Conservation (phyloP, 352 stramenopile genomes). For the Aphanomyces euteiches region DNA sequence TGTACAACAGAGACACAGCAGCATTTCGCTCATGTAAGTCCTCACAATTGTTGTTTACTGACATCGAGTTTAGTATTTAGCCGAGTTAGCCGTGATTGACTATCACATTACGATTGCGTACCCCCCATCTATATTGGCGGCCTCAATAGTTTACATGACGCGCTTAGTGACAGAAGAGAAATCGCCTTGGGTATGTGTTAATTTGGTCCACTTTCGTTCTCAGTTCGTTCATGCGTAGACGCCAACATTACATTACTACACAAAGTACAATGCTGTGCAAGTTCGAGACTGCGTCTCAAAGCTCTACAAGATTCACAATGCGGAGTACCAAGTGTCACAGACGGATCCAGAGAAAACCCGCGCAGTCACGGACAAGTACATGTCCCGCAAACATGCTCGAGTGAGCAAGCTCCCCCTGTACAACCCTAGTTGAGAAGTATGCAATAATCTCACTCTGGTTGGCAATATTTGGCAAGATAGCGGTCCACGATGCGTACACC, state of each 20-base stretch:
- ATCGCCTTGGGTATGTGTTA: constrained; percentile 12
- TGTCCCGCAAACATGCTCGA: constrained; percentile 32
- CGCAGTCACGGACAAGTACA: constrained; percentile 79
- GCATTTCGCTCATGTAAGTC: constrained; percentile 24
- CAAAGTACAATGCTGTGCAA: constrained; percentile 67
- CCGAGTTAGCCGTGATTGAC: constrained; percentile 19
- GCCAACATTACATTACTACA: constrained; percentile 76
- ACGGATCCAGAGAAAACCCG: constrained; percentile 74
- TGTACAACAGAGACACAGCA: constrained; percentile 54
- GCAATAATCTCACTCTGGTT: constrained; percentile 18
- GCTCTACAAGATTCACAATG: constrained; percentile 54
- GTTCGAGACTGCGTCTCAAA: constrained; percentile 62
- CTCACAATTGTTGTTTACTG: background rate
- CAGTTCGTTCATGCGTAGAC: constrained; percentile 44
- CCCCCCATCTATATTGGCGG: constrained; percentile 61
- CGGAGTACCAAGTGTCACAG: constrained; percentile 56
- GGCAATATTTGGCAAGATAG: too few relatives aligned
- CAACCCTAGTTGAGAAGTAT: background rate
- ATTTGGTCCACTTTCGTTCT: background rate
- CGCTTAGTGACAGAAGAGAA: constrained; percentile 60
- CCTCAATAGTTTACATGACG: constrained; percentile 69
- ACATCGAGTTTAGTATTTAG: constrained; percentile 15
- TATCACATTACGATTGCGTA: constrained; percentile 35
- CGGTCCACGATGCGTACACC: too few relatives aligned
- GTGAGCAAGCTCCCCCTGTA: constrained; percentile 23